Evolutionary conservation across 257 asterid genomes (phyloP).

Genomic region (Anisodus tanguticus): DNA sequence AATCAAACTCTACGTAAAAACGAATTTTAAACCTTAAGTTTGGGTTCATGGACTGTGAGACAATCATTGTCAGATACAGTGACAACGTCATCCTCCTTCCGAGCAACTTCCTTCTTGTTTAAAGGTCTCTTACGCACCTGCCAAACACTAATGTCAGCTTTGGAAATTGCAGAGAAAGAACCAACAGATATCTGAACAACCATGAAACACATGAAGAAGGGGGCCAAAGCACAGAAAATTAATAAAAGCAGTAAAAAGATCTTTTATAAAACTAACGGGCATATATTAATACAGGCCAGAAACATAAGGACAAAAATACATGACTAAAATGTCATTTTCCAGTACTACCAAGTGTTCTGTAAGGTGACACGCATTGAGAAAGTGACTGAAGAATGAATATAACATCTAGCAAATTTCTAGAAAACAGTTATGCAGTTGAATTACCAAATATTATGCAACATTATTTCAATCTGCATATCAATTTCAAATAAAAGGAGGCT

Average conservation of each 20-base stretch:
- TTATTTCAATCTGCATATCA: background rate
- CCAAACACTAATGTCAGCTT: constrained; percentile 31
- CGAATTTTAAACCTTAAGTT: constrained; percentile 67
- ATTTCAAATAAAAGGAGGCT: background rate
- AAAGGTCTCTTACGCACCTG: constrained; percentile 99
- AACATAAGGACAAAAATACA: background rate
- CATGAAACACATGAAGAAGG: background rate
- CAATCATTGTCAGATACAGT: constrained; percentile 76
- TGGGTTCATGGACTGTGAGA: constrained; percentile 92
- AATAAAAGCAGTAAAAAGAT: background rate
- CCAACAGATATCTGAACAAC: background rate
- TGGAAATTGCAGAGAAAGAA: constrained; percentile 20
- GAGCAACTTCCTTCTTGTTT: constrained; percentile 88
- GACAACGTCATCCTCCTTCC: constrained; percentile 95
- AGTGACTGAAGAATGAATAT: background rate
- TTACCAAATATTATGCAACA: background rate
- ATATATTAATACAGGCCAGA: background rate
- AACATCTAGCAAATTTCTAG: constrained; percentile 5
- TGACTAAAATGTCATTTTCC: background rate
- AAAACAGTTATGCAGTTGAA: background rate
- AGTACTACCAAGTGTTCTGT: background rate
- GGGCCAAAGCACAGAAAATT: background rate
- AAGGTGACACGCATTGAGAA: background rate
- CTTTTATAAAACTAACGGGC: background rate
- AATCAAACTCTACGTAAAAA: constrained; percentile 22